Evolutionary conservation across 1,139 yeast species (phyloP).

Genomic region (Lodderomyces parapsilosis): DNA sequence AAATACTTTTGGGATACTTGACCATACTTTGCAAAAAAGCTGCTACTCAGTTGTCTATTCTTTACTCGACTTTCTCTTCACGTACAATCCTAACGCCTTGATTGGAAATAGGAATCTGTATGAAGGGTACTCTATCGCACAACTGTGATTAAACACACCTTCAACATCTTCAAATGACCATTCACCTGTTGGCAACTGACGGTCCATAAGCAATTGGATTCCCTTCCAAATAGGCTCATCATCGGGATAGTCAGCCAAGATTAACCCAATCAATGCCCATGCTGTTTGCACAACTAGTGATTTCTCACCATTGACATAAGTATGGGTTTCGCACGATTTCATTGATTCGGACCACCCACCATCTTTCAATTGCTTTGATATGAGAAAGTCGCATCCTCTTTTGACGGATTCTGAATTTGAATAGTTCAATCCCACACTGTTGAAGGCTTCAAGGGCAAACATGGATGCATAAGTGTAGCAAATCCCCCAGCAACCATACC

Average conservation of each 20-base stretch:
- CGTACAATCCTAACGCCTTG: conserved; percentile 86
- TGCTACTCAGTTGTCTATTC: background rate
- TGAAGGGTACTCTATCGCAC: conserved; percentile 95
- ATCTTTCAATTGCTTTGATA: conserved; percentile 71
- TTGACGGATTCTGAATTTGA: conserved; percentile 59
- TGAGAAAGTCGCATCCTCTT: conserved; percentile 83
- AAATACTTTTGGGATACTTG: too few species aligned
- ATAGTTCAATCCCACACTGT: conserved; percentile 66
- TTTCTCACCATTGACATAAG: conserved; percentile 59
- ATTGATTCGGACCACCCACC: conserved; percentile 98
- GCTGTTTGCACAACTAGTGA: conserved; percentile 88
- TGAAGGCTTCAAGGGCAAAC: conserved; percentile 95
- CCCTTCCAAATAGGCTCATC: conserved; percentile 61
- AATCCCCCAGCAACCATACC: conserved; percentile 99
- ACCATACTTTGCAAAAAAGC: too few species aligned
- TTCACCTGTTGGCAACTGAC: conserved; percentile 78
- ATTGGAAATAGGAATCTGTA: conserved; percentile 88
- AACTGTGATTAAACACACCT: conserved; percentile 91
- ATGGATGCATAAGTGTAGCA: conserved; percentile 95
- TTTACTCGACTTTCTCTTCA: conserved; percentile 18
- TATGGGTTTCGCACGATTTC: conserved; percentile 79
- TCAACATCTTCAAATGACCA: conserved; percentile 86
- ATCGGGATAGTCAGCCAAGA: conserved; percentile 81
- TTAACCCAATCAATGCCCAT: conserved; percentile 84
- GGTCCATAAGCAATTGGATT: conserved; percentile 56